A percentile compares a stretch with the other conserved stretches of the same genome.
phyloP scores from a whole-genome alignment of 257 asterid species.

The Solanum boliviense region DNA sequence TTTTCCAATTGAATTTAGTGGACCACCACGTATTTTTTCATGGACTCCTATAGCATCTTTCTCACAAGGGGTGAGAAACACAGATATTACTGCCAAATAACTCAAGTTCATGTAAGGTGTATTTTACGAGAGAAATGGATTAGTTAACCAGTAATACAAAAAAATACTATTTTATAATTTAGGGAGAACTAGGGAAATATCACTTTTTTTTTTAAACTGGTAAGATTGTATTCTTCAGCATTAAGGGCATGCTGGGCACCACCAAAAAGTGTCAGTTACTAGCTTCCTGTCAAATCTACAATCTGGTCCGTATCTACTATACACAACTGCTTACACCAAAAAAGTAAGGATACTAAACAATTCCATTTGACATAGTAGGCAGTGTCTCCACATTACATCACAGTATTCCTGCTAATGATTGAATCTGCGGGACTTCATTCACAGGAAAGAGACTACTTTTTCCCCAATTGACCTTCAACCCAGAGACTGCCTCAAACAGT shows the following conservation, averaged over 20 bases:
- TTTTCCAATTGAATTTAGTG: not conserved
- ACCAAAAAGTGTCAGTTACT: not conserved
- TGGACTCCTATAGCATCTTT: not conserved
- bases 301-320: not conserved
- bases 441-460: not conserved
- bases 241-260: not conserved
- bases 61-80: not conserved
- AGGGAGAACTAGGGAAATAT: not conserved
- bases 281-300: not conserved
- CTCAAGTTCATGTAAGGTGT: not conserved
- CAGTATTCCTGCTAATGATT: not conserved
- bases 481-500: not conserved
- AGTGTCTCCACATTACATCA: not conserved
- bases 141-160: not conserved
- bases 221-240: not conserved
- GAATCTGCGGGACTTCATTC: not conserved
- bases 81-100: not conserved
- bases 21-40: not conserved
- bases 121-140: not conserved
- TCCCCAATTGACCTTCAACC: not conserved
- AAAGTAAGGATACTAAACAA: not conserved
- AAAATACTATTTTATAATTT: not conserved
- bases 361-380: not conserved
- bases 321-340: not conserved
- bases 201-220: not conserved